Evolutionary conservation across 352 stramenopile genomes (phyloP).

Genomic region (Pythium aristosporum): DNA sequence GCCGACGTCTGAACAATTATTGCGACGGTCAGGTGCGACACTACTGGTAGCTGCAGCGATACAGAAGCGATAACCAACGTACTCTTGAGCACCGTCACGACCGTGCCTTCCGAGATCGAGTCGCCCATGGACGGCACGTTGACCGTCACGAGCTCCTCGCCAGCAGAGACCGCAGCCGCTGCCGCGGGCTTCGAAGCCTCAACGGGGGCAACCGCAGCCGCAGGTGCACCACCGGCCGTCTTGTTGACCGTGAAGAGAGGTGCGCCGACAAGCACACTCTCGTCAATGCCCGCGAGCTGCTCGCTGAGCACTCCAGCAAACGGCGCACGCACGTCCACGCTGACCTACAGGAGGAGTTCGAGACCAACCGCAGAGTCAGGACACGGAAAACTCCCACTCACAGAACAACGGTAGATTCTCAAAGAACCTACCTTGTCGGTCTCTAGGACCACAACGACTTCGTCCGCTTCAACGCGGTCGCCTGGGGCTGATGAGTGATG

Average conservation of each 20-base stretch:
- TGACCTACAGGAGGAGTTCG: not conserved
- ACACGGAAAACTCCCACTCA: not conserved
- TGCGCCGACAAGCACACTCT: slow-evolving; percentile 96
- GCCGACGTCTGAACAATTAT: slow-evolving; percentile 66
- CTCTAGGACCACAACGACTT: slow-evolving; percentile 97
- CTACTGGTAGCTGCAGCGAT: not conserved
- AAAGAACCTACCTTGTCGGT: slow-evolving; percentile 94
- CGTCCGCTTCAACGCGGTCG: slow-evolving; percentile 93
- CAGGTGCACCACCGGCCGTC: slow-evolving; percentile 32
- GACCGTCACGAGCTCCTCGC: slow-evolving; percentile 61
- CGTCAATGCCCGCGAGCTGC: slow-evolving; percentile 91
- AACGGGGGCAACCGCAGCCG: slow-evolving; percentile 19
- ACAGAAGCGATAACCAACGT: slow-evolving; percentile 21
- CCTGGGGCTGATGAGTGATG: slow-evolving; percentile 56
- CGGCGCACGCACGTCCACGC: slow-evolving; percentile 88
- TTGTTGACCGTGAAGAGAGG: slow-evolving; percentile 85
- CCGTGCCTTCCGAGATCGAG: slow-evolving; percentile 97
- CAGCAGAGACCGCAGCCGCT: slow-evolving; percentile 18
- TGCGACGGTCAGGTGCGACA: not conserved
- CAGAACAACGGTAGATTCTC: not conserved
- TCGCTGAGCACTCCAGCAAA: slow-evolving; percentile 91
- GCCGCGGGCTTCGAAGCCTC: slow-evolving; percentile 14
- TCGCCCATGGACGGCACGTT: slow-evolving; percentile 92
- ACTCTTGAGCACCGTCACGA: slow-evolving; percentile 91
- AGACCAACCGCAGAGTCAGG: not conserved